Evolutionary conservation across 768 basidiomycete species (phyloP), one percentile per base, ranked within the genome.

Genomic region (Termitomyces bulborhizus): DNA sequence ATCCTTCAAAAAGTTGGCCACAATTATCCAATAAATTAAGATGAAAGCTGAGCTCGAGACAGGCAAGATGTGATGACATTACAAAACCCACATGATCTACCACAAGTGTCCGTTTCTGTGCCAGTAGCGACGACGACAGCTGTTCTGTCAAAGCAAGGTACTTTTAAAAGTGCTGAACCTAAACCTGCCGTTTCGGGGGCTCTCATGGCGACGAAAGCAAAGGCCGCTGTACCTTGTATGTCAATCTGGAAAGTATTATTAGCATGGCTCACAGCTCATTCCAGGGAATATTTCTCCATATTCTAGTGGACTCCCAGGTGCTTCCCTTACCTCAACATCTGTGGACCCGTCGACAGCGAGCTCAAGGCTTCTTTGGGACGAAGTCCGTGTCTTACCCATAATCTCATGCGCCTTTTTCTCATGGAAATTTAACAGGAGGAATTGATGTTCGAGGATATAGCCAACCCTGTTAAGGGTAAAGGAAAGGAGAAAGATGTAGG

Each of bases 401-500:
- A 18, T 13, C 6, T 21, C 27, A 7, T 12, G 9, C 36, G 21
- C 44, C 11, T 57, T 13, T 13, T 18, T 8, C 41, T 16, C 21
- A 37, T 11, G n/a, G 15, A 53, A 9, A 31, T 36, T 24, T 11
- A 50, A 59, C 59, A 89, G 83, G 97, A 99, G 71, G 96, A 98
- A 67, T 75, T 95, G 15, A 99, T 99, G 97, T 99, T 95, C 61
- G 96, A 98, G 69, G 90, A 90, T 34, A 85, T 99, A 61, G 77
- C 85, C 12, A 87, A 86, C 56, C 84, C 85, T 13, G 76, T 76
- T 2, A 92, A 90, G 69, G 86, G 89, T 1, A 93, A 93, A 69
- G 87, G 86, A 1, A 98, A 98, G 69, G 94, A 95, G 65, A 96
- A 95, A 65, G 92, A 96, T 59, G 77, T 94, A 18, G 88, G 92